phyloP scores from a whole-genome alignment of 176 grass and related monocot genomes.

The Avena atlantica region DNA sequence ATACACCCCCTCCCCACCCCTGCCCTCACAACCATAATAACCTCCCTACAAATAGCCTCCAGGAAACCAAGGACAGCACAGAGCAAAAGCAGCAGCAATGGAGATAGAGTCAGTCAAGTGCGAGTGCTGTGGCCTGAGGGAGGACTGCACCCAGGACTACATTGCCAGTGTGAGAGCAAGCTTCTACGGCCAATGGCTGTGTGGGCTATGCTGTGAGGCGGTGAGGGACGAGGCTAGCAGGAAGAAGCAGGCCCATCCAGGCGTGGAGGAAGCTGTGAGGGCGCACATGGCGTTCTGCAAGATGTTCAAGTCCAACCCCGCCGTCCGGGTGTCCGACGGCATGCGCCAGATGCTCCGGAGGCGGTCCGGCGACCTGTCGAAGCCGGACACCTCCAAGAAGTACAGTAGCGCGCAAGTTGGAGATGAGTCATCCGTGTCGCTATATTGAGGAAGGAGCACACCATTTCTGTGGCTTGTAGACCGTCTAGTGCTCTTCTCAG shows the following conservation, averaged over 20 bases:
- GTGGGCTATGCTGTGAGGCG: constrained; percentile 89
- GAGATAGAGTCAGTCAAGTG: constrained; percentile 89
- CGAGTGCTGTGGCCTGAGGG: constrained; percentile 82
- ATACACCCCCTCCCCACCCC: constrained; percentile 45
- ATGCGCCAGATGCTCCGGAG: constrained; percentile 88
- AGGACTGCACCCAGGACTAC: constrained; percentile 95
- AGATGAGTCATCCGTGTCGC: constrained; percentile 53
- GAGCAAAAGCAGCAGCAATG: constrained; percentile 50
- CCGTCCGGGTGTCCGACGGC: constrained; percentile 72
- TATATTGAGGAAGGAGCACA: constrained; percentile 51
- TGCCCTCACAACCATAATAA: constrained; percentile 65
- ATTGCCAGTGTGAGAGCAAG: constrained; percentile 74
- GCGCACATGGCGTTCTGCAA: constrained; percentile 92
- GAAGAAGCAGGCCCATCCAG: constrained; percentile 56
- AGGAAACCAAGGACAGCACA: constrained; percentile 40
- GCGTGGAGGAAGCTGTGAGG: constrained; percentile 76
- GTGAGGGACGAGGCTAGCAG: constrained; percentile 78
- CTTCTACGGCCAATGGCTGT: constrained; percentile 89
- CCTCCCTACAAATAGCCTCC: constrained; percentile 59
- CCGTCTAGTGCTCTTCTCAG: constrained; percentile 35
- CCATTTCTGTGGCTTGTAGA: constrained; percentile 43
- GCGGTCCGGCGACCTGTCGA: constrained; percentile 65
- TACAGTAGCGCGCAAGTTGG: constrained; percentile 62
- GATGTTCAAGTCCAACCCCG: constrained; percentile 71
- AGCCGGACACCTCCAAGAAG: constrained; percentile 53